phyloP scores from a whole-genome alignment of 1,284 basidiomycete genomes.

The Leccinum pachyderme region DNA sequence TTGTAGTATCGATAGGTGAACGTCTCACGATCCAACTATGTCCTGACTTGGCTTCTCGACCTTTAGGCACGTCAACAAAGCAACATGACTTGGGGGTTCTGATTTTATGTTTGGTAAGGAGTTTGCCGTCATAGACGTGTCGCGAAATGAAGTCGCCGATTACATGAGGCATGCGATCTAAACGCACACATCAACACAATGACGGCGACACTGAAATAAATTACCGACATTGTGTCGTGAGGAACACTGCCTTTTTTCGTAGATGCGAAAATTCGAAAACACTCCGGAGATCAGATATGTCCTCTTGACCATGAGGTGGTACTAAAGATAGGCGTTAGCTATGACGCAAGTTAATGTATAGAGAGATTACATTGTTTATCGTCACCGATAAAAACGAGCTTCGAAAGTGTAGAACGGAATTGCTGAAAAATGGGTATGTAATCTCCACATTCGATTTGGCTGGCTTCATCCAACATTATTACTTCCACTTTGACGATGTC shows the following conservation, averaged over 20 bases:
- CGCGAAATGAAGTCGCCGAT: conserved; percentile 49
- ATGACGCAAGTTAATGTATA: conserved; percentile 6
- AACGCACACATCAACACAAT: neutral
- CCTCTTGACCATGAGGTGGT: conserved; percentile 48
- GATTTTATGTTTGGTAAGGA: conserved; percentile 22
- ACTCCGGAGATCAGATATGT: conserved; percentile 39
- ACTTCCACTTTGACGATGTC: conserved; percentile 44
- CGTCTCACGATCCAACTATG: conserved; percentile 31
- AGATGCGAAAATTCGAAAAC: conserved; percentile 48
- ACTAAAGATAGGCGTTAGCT: conserved; percentile 33
- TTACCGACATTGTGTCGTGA: conserved; percentile 45
- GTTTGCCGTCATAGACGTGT: conserved; percentile 38
- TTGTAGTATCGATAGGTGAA: neutral
- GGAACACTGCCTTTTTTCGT: conserved; percentile 29
- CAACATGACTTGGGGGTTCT: conserved; percentile 14
- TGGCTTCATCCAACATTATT: conserved; percentile 65
- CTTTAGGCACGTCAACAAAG: conserved; percentile 32
- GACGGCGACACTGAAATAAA: neutral
- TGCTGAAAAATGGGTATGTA: conserved; percentile 53
- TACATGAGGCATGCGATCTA: conserved; percentile 52
- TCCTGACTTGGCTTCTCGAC: conserved; percentile 24
- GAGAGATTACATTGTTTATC: conserved; percentile 61
- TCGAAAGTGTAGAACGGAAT: conserved; percentile 48
- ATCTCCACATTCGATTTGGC: conserved; percentile 61
- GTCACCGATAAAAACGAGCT: conserved; percentile 74